A percentile compares a stretch with the other conserved stretches of the same genome.
These are phyloP conservation scores for Blepharisma stoltei DNA, from an alignment of 73 alveolate genomes.

Conservation along the genomic window DNA sequence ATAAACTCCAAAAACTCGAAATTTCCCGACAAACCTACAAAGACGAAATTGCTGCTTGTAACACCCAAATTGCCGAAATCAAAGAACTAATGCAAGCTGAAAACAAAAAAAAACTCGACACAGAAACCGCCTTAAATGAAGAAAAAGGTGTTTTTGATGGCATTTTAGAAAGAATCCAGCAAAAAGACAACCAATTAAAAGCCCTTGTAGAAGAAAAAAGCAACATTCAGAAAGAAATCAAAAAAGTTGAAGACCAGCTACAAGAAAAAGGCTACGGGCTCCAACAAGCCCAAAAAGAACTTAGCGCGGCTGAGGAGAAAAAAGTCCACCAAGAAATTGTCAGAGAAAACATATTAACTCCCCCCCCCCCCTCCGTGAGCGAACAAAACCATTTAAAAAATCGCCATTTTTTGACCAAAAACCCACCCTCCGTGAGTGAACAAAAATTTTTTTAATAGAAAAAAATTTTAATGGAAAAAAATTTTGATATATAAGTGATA, in stretches of 20 bases:
- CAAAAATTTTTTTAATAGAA: too few relatives aligned
- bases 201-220: slow-evolving; percentile 35
- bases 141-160: slow-evolving; percentile 59
- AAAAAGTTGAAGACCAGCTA: slow-evolving; percentile 51
- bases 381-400: too few relatives aligned
- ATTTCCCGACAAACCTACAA: neutral
- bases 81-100: neutral
- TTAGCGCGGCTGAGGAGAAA: slow-evolving; percentile 56
- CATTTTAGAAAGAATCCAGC: slow-evolving; percentile 43
- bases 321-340: slow-evolving; percentile 49
- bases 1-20: slow-evolving; percentile 11
- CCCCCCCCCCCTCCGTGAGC: too few relatives aligned
- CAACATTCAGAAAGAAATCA: slow-evolving; percentile 45
- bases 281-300: slow-evolving; percentile 58
- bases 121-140: slow-evolving; percentile 48
- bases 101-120: slow-evolving; percentile 14
- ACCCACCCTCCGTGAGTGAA: too few relatives aligned
- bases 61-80: neutral
- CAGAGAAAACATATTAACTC: slow-evolving; percentile 33
- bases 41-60: neutral
- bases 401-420: too few relatives aligned
- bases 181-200: slow-evolving; percentile 37
- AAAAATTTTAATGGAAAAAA: too few relatives aligned
- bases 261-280: slow-evolving; percentile 57
- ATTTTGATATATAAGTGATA: too few relatives aligned